phyloP scores from a whole-genome alignment of 108 stramenopile species.

The Cylindrotheca closterium region DNA sequence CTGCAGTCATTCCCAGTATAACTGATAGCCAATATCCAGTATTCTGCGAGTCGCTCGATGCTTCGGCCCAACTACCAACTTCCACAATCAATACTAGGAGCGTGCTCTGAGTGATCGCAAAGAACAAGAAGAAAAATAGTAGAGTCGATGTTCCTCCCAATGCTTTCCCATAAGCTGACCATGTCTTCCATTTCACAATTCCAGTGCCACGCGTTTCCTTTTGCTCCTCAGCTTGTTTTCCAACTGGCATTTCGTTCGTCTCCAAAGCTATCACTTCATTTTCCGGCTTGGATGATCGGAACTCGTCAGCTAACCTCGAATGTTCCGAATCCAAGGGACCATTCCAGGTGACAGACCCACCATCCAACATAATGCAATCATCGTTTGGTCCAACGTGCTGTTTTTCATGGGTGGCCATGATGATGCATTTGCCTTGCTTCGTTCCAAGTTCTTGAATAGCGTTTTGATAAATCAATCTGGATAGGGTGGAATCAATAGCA shows the following conservation, averaged over 20 bases:
- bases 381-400: conserved; percentile 69
- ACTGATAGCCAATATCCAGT: conserved; percentile 36
- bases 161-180: conserved; percentile 61
- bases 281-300: not conserved
- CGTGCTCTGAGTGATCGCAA: conserved; percentile 57
- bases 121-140: conserved; percentile 49
- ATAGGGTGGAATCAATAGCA: conserved; percentile 92
- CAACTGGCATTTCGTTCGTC: not conserved
- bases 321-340: conserved; percentile 25
- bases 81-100: conserved; percentile 54
- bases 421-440: conserved; percentile 61
- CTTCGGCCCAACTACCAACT: conserved; percentile 68
- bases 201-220: conserved; percentile 79
- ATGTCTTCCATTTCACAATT: conserved; percentile 69
- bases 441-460: conserved; percentile 62
- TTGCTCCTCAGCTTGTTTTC: conserved; percentile 27
- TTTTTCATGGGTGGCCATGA: conserved; percentile 94
- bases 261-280: not conserved
- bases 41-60: conserved; percentile 44
- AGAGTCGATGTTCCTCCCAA: conserved; percentile 63
- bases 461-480: conserved; percentile 76
- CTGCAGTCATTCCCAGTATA: conserved; percentile 40
- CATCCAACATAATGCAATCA: conserved; percentile 74
- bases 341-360: conserved; percentile 53
- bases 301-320: conserved; percentile 49